A percentile compares a stretch with the other conserved stretches of the same genome.
phyloP scores from a whole-genome alignment of 164 flowering plant species.

The Nymphaea thermarum region DNA sequence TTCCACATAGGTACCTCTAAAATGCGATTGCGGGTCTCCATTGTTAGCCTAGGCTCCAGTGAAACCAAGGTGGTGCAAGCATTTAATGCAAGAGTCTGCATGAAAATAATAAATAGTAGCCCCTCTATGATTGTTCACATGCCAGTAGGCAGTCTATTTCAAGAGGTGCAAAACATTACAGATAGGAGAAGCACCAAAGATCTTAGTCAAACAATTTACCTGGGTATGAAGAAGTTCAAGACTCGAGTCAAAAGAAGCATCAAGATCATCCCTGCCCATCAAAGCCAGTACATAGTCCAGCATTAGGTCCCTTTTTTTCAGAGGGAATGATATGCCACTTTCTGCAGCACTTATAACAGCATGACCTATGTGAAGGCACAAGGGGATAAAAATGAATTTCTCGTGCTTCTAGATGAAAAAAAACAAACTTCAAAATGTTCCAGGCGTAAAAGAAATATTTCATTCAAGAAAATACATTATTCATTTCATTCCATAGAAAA shows the following conservation, averaged over 20 bases:
- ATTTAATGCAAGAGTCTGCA: constrained; percentile 78
- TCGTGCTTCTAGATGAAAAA: not conserved
- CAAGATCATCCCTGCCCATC: constrained; percentile 87
- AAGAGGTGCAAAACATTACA: too few relatives aligned
- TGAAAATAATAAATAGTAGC: not conserved
- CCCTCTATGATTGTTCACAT: too few relatives aligned
- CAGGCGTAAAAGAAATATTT: too few relatives aligned
- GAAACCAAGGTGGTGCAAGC: constrained; percentile 96
- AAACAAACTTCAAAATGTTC: not conserved
- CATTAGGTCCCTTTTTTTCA: constrained; percentile 73
- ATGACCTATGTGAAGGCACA: constrained; percentile 29
- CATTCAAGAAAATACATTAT: too few relatives aligned
- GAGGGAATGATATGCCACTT: constrained; percentile 77
- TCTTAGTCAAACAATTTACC: constrained; percentile 22
- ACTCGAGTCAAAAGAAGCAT: constrained; percentile 44
- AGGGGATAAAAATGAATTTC: not conserved
- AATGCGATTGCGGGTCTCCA: constrained; percentile 77
- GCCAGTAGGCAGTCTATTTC: too few relatives aligned
- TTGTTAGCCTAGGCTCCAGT: constrained; percentile 84
- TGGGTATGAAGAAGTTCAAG: constrained; percentile 81
- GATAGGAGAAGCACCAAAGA: too few relatives aligned
- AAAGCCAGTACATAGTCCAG: constrained; percentile 87
- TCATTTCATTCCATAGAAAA: too few relatives aligned
- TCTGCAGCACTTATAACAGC: constrained; percentile 92
- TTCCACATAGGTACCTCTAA: constrained; percentile 53